These are phyloP conservation scores for Grosmannia penicillata DNA, from an alignment of 2,329 filamentous ascomycete genomes.

Conservation along the genomic window DNA sequence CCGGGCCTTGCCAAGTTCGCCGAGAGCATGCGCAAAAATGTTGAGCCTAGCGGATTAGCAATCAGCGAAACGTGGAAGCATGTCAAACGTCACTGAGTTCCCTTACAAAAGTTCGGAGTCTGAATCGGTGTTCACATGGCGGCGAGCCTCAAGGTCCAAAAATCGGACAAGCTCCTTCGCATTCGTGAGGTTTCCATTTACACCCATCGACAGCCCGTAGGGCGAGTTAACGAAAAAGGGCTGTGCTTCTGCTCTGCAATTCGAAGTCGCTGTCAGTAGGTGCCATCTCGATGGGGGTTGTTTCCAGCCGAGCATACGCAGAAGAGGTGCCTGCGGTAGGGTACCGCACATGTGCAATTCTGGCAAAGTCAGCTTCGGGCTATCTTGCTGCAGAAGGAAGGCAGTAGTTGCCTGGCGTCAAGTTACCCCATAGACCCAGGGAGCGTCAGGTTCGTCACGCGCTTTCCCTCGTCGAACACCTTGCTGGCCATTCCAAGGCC, in stretches of 20 bases:
- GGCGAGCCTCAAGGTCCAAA: constrained; percentile 63
- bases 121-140: constrained; percentile 82
- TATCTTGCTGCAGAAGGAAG: not conserved
- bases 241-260: constrained; percentile 63
- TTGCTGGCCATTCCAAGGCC: constrained; percentile 63
- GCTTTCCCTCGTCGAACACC: constrained; percentile 68
- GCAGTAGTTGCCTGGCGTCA: too few species aligned
- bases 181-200: constrained; percentile 84
- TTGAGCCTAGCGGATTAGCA: constrained; percentile 55
- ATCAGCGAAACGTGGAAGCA: not conserved
- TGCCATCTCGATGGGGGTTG: not conserved
- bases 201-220: constrained; percentile 66
- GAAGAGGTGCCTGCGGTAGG: constrained; percentile 72
- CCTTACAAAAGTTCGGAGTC: constrained; percentile 62
- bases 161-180: constrained; percentile 53
- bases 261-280: not conserved
- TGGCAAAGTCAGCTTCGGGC: not conserved
- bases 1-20: constrained; percentile 71
- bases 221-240: constrained; percentile 86
- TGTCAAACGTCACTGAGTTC: not conserved
- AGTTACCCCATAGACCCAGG: constrained; percentile 63
- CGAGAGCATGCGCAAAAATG: constrained; percentile 71
- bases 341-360: constrained; percentile 74
- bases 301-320: constrained; percentile 10
- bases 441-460: constrained; percentile 45